These are phyloP conservation scores for Botryosphaeria dothidea DNA, from an alignment of 2,329 filamentous ascomycete genomes.

Conservation along the genomic window DNA sequence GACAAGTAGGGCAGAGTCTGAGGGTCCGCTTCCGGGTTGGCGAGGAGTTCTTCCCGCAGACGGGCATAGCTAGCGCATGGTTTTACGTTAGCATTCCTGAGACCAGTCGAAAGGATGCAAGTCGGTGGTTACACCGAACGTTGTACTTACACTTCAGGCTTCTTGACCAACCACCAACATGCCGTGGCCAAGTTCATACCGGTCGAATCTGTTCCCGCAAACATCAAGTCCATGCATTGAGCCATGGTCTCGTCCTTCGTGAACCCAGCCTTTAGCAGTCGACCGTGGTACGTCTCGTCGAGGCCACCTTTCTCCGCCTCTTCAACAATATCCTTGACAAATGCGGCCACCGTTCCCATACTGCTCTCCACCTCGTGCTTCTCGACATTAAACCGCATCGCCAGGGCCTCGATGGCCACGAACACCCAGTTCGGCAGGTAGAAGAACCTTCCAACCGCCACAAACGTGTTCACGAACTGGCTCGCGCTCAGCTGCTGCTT, in stretches of 20 bases:
- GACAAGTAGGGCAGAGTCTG: slow-evolving; percentile 33
- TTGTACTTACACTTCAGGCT: slow-evolving; percentile 42
- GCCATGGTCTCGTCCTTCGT: slow-evolving; percentile 47
- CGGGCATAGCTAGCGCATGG: slow-evolving; percentile 31
- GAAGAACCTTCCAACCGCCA: slow-evolving; percentile 49
- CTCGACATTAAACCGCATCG: slow-evolving; percentile 37
- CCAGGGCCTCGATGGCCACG: slow-evolving; percentile 38
- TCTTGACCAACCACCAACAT: slow-evolving; percentile 46
- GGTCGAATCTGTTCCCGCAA: slow-evolving; percentile 32
- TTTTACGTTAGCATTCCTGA: background rate
- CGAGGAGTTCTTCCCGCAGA: slow-evolving; percentile 37
- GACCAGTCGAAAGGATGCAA: too few relatives aligned
- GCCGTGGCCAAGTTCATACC: slow-evolving; percentile 54
- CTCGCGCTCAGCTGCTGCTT: slow-evolving; percentile 47
- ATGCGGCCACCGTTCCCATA: slow-evolving; percentile 45
- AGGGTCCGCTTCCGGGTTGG: slow-evolving; percentile 24
- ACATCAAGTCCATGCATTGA: slow-evolving; percentile 57
- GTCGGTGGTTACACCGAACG: background rate
- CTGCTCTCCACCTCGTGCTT: slow-evolving; percentile 36
- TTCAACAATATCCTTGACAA: slow-evolving; percentile 43
- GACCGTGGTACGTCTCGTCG: slow-evolving; percentile 50
- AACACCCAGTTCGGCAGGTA: slow-evolving; percentile 51
- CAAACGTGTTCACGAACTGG: slow-evolving; percentile 25
- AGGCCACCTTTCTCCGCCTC: slow-evolving; percentile 24
- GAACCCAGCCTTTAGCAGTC: slow-evolving; percentile 48